Conservation (phyloP, 2,329 filamentous ascomycete species). For the Talaromyces sp. region DNA sequence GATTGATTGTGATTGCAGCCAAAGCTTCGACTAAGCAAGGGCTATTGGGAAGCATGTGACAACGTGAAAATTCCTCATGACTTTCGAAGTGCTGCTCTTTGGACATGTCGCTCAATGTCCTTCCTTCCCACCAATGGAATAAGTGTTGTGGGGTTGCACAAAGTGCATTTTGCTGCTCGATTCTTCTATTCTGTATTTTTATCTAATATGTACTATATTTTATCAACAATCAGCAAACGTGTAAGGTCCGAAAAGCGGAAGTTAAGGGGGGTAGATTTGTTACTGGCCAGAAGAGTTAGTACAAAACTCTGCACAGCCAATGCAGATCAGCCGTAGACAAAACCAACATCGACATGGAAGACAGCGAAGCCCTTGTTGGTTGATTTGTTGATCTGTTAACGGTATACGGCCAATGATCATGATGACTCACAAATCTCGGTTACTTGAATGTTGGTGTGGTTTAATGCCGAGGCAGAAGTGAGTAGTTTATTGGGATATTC, state of each 20-base stretch:
- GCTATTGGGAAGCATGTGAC: slow-evolving; percentile 31
- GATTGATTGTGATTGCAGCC: slow-evolving; percentile 29
- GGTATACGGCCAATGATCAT: background rate
- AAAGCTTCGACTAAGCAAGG: slow-evolving; percentile 40
- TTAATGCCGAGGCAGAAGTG: background rate
- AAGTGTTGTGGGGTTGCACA: background rate
- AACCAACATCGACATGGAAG: background rate
- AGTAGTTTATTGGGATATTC: background rate
- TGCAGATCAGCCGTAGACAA: background rate
- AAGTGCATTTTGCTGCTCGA: background rate
- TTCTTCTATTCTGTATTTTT: background rate
- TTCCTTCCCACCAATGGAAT: background rate
- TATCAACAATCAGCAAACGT: background rate
- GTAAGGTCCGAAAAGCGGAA: background rate
- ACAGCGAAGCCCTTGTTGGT: background rate
- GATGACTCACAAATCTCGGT: background rate
- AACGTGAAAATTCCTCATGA: background rate
- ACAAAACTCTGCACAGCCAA: background rate
- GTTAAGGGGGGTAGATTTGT: background rate
- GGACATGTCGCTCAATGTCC: background rate
- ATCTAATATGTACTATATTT: background rate
- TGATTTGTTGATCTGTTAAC: background rate
- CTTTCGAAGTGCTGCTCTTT: background rate
- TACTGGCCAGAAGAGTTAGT: background rate
- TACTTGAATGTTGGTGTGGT: background rate